Percentiles rank a stretch among this genome's conserved stretches.
These are phyloP conservation scores for Delphinella strobiligena DNA, from an alignment of 2,329 filamentous ascomycete genomes.

Conservation along the genomic window DNA sequence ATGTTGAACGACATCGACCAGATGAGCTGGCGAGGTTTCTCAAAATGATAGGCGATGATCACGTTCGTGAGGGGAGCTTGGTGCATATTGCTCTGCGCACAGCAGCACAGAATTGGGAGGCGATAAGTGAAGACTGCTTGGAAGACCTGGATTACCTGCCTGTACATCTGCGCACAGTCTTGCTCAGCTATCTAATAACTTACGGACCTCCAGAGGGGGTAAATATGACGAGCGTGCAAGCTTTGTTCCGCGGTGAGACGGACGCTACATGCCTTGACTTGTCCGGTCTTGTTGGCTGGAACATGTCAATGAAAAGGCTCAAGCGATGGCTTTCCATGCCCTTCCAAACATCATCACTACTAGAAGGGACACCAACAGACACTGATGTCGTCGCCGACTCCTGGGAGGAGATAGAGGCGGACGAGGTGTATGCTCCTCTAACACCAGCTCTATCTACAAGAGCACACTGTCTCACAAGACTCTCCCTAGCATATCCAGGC, in stretches of 20 bases:
- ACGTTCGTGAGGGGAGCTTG: slow-evolving; percentile 27
- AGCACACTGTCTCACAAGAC: slow-evolving; percentile 40
- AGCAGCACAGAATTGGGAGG: slow-evolving; percentile 44
- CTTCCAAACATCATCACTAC: not conserved
- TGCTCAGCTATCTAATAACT: slow-evolving; percentile 45
- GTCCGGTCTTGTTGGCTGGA: slow-evolving; percentile 34
- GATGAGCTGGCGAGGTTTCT: slow-evolving; percentile 16
- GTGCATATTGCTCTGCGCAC: slow-evolving; percentile 39
- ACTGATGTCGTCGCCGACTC: slow-evolving; percentile 22
- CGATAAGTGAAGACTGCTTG: slow-evolving; percentile 45
- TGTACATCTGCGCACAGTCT: slow-evolving; percentile 35
- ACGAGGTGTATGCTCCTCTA: slow-evolving; percentile 14
- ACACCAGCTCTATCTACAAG: slow-evolving; percentile 23
- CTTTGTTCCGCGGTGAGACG: slow-evolving; percentile 37
- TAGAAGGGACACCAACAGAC: not conserved
- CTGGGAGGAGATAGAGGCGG: slow-evolving; percentile 28
- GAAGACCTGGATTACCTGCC: slow-evolving; percentile 42
- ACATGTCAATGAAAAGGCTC: slow-evolving; percentile 37
- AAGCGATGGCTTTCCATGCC: slow-evolving; percentile 27
- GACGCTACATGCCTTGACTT: slow-evolving; percentile 41
- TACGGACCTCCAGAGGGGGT: slow-evolving; percentile 34
- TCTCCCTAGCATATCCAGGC: slow-evolving; percentile 45
- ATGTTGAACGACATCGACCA: slow-evolving; percentile 16
- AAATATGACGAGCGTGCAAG: slow-evolving; percentile 33
- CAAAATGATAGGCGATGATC: slow-evolving; percentile 11